Evolutionary conservation across 108 stramenopile genomes (phyloP).

Genomic region (Skeletonema potamos): DNA sequence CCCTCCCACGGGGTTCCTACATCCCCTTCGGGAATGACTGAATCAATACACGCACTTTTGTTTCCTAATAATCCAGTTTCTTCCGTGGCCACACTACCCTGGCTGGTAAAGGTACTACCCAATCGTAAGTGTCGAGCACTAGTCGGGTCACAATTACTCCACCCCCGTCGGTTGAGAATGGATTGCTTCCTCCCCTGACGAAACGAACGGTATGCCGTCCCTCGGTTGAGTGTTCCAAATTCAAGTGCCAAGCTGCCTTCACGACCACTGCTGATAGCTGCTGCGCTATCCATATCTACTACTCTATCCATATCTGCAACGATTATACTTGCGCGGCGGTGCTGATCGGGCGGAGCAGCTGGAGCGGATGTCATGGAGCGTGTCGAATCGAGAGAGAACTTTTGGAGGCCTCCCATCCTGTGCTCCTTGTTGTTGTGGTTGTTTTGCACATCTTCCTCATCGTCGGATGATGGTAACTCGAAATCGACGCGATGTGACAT

Average conservation of each 20-base stretch:
- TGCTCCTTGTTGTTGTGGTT: not conserved
- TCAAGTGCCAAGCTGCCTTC: no score
- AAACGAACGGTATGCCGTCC: constrained; percentile 14
- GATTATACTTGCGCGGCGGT: constrained; percentile 3
- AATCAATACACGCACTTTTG: not conserved
- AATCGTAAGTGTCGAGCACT: not conserved
- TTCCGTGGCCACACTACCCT: not conserved
- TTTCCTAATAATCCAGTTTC: not conserved
- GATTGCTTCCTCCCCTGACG: constrained; percentile 14
- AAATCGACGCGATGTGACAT: not conserved
- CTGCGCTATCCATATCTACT: no score
- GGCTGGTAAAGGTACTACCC: not conserved
- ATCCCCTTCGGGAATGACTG: not conserved
- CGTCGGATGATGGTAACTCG: not conserved
- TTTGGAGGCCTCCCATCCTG: not conserved
- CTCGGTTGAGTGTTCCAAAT: constrained; percentile 17
- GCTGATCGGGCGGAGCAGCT: constrained; percentile 23
- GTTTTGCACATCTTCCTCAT: not conserved
- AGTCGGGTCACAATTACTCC: constrained; percentile 1
- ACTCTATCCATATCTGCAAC: no score
- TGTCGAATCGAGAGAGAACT: not conserved
- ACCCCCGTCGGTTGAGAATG: constrained; percentile 1
- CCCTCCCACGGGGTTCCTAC: constrained; percentile 12
- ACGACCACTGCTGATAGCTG: no score
- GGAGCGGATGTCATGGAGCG: constrained; percentile 17